phyloP scores from a whole-genome alignment of 257 asterid species.

The Solanum tarapatanum region DNA sequence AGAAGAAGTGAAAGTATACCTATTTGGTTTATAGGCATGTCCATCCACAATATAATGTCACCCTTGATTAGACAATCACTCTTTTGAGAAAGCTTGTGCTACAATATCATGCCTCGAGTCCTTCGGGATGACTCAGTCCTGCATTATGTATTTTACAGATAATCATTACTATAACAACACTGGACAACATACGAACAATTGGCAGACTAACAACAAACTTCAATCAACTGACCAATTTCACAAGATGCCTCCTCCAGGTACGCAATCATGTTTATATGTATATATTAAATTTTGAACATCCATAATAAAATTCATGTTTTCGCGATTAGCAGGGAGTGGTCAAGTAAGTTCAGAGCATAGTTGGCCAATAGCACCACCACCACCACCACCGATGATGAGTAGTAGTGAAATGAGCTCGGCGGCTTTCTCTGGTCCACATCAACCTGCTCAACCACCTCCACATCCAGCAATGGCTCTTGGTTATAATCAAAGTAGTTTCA shows the following conservation, averaged over 20 bases:
- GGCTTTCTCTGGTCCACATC: conserved; percentile 46
- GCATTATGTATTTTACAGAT: background rate
- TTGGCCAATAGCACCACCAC: conserved; percentile 66
- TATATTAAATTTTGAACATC: background rate
- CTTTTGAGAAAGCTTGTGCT: background rate
- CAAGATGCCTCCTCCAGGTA: conserved; percentile 32
- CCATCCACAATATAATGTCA: background rate
- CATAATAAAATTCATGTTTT: background rate
- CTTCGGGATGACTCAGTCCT: background rate
- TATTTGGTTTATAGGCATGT: background rate
- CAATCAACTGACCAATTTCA: conserved; percentile 27
- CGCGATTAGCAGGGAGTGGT: conserved; percentile 6
- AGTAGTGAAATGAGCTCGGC: conserved; percentile 56
- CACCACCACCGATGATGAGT: conserved; percentile 53
- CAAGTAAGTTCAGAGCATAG: conserved; percentile 53
- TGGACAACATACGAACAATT: conserved; percentile 15
- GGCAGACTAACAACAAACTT: conserved; percentile 19
- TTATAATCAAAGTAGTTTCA: conserved; percentile 37
- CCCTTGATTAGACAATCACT: background rate
- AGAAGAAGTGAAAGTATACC: too few relatives aligned
- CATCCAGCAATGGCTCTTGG: conserved; percentile 36
- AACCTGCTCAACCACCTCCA: conserved; percentile 33
- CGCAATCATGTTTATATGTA: background rate
- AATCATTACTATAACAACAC: conserved; percentile 25
- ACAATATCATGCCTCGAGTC: background rate